Base-by-base conservation (phyloP, 306 rosid species). In the Glycine soja region DNA sequence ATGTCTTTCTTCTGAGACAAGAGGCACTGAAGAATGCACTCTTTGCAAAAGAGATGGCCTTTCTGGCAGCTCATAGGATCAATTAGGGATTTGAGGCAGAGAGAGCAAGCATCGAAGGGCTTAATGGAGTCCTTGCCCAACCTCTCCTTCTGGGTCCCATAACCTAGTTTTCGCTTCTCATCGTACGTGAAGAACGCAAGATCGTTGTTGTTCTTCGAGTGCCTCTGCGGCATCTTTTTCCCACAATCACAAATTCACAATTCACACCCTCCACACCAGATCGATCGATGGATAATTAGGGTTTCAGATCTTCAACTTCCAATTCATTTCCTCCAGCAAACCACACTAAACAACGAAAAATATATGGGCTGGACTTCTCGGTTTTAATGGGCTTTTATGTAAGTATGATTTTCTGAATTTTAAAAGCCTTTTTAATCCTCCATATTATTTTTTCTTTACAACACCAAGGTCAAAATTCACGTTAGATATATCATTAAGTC, bases 111-210 rank as follows among this genome's bases (percentile, higher is more conserved):
- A 64, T 96, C 98, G 81, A 96, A 96, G 77, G 99, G 99, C 84
- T 96, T 96, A 66, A 96, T 93, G 10, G 99, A 96, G 76, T 93
- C 99, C 81, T 72, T 88, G 2, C 99, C 99, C 0, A 96, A 83
- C 70, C 99, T 85, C 93, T 96, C 99, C 88, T 83, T 90, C 89
- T 96, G 99, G 14, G 99, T 96, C 2, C 99, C 99, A 78, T 92
- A 96, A 0, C 99, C 97, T 0, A 95, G 94, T 83, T 91, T 90
- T 4, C 90, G 88, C 85, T 95, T 95, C 94, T 95, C 99, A 40
- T 95, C 99, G 64, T 96, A 96, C 42, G 99, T 96, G 97, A 96
- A 96, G 94, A 90, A 96, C 32, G 99, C 98, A n/a, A 96, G 97
- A 69, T 96, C 99, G 79, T 95, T 93, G 92, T 95, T 95, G 88